Evolutionary conservation across 75 land plant genomes (phyloP).

Genomic region (Cupressus sempervirens): DNA sequence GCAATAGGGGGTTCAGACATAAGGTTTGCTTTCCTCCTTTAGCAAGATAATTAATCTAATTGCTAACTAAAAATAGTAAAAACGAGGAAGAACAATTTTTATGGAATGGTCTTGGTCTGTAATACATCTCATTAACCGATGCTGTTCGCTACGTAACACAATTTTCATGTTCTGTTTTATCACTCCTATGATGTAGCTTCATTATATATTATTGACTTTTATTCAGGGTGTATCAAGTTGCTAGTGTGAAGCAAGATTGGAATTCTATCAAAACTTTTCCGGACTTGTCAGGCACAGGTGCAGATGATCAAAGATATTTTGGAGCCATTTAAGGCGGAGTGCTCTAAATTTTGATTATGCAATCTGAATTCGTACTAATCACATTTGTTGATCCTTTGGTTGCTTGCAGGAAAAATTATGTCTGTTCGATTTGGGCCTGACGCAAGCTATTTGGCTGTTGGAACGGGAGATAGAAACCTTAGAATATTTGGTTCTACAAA

Average conservation of each 20-base stretch:
- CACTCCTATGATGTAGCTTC: neutral
- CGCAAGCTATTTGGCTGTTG: constrained; percentile 90
- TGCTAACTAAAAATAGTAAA: neutral
- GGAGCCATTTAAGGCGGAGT: neutral
- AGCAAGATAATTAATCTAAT: neutral
- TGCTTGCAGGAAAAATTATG: constrained; percentile 68
- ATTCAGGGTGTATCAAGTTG: constrained; percentile 83
- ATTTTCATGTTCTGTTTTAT: no score
- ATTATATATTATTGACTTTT: neutral
- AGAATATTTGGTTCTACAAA: constrained; percentile 80
- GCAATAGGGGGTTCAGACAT: constrained; percentile 91
- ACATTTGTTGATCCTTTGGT: constrained; percentile 6
- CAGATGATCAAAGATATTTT: neutral
- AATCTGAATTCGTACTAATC: neutral
- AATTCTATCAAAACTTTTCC: constrained; percentile 79
- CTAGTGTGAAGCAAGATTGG: constrained; percentile 93
- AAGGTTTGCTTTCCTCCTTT: constrained; percentile 38
- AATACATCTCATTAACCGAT: neutral
- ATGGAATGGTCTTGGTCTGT: neutral
- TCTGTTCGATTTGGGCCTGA: constrained; percentile 87
- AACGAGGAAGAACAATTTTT: neutral
- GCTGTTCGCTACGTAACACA: neutral
- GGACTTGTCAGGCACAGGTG: constrained; percentile 98
- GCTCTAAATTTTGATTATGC: neutral
- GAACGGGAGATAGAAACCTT: constrained; percentile 82